A percentile compares a stretch with the other conserved stretches of the same genome.
phyloP scores from a whole-genome alignment of 768 basidiomycete species.

The Amanita phalloides region DNA sequence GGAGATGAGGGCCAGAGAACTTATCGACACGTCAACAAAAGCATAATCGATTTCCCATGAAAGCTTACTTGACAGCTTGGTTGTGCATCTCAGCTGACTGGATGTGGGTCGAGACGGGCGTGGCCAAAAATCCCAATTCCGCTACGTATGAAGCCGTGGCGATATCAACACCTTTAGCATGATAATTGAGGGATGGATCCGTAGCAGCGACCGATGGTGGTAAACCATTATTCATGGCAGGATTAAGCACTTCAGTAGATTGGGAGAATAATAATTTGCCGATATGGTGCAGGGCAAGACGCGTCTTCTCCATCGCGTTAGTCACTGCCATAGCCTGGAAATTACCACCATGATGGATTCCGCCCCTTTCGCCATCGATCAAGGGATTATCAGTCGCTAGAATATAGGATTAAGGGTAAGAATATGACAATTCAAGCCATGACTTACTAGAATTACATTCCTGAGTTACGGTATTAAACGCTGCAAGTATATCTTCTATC shows the following conservation, averaged over 20 bases:
- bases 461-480: slow-evolving; percentile 45
- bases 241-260: slow-evolving; percentile 66
- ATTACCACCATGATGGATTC: slow-evolving; percentile 73
- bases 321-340: slow-evolving; percentile 81
- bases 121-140: slow-evolving; percentile 70
- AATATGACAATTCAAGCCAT: background rate
- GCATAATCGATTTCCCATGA: slow-evolving; percentile 2
- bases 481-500: slow-evolving; percentile 60
- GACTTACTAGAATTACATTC: slow-evolving; percentile 74
- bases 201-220: slow-evolving; percentile 66
- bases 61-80: slow-evolving; percentile 66
- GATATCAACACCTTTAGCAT: slow-evolving; percentile 72
- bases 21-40: slow-evolving; percentile 9
- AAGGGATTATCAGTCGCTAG: slow-evolving; percentile 81
- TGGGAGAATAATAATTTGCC: slow-evolving; percentile 67
- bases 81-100: slow-evolving; percentile 85
- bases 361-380: slow-evolving; percentile 53
- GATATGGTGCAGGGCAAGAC: slow-evolving; percentile 58
- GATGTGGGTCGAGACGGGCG: slow-evolving; percentile 69
- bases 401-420: slow-evolving; percentile 6
- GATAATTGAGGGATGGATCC: slow-evolving; percentile 70
- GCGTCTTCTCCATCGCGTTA: slow-evolving; percentile 80
- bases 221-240: slow-evolving; percentile 70
- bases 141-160: slow-evolving; percentile 72
- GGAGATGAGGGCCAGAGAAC: slow-evolving; percentile 59